Conservation (phyloP, 2,329 filamentous ascomycete species). For the Trichothecium sympodiale region DNA sequence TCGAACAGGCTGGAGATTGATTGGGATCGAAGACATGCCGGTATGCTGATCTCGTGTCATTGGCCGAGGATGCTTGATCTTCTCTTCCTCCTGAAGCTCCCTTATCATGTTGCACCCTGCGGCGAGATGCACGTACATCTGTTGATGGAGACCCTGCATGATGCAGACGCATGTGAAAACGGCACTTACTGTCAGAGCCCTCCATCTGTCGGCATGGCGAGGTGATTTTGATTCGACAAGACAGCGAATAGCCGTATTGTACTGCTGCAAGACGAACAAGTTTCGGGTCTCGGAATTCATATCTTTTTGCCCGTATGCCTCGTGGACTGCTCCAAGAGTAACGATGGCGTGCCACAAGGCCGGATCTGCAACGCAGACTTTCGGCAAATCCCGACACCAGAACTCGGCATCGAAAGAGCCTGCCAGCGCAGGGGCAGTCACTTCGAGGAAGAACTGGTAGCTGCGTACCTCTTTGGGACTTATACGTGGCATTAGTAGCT, state of each 20-base stretch:
- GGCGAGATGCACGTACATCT: slow-evolving; percentile 7
- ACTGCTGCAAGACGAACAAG: slow-evolving; percentile 7
- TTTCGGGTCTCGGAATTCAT: not conserved
- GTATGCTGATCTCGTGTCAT: no score
- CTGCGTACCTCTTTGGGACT: slow-evolving; percentile 5
- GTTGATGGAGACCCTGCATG: slow-evolving; percentile 8
- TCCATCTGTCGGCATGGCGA: slow-evolving; percentile 2
- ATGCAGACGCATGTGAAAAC: slow-evolving; percentile 10
- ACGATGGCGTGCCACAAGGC: slow-evolving; percentile 12
- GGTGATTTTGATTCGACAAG: slow-evolving; percentile 2
- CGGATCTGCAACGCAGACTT: slow-evolving; percentile 8
- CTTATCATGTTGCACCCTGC: slow-evolving; percentile 4
- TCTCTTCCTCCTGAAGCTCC: slow-evolving; percentile 4
- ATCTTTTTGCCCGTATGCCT: slow-evolving; percentile 3
- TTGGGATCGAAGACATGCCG: no score
- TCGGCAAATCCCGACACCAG: slow-evolving; percentile 8
- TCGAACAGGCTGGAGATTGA: not conserved
- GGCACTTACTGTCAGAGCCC: slow-evolving; percentile 9
- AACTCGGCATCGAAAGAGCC: slow-evolving; percentile 11
- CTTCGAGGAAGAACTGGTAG: slow-evolving; percentile 9
- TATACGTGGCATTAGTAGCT: slow-evolving; percentile 3
- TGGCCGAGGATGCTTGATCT: no score
- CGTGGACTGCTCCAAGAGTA: slow-evolving; percentile 9
- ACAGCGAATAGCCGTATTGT: slow-evolving; percentile 8
- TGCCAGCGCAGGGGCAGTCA: slow-evolving; percentile 8